Evolutionary conservation across 2,329 filamentous ascomycete species (phyloP), one percentile per base, ranked within the genome.

Genomic region (Colletotrichum destructivum): DNA sequence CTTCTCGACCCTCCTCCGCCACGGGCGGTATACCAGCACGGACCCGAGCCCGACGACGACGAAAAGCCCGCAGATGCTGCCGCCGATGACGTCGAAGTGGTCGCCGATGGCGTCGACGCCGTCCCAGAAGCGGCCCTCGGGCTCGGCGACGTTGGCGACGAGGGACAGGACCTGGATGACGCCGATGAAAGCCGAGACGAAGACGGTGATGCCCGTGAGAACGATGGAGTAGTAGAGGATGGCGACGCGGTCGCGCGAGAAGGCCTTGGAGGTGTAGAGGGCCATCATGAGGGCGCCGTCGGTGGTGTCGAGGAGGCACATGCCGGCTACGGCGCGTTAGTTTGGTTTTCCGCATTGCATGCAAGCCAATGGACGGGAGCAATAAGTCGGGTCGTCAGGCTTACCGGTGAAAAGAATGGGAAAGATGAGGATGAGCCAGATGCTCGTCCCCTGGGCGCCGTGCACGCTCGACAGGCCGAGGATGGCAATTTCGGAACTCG

Each of bases 251-350:
- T 98, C 95, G 69, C 93, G 87, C 0, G 94, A 91, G 57, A 97
- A 91, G 40, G 92, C 86, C 72, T 89, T 94, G 49, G 92, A 93
- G 0, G 95, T 95, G 82, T 99, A 98, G 1, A 98, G 86, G 0
- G 93, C 92, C 90, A 98, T 95, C 95, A 98, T 98, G 23, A 98
- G 87, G 1, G 96, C 96, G 31, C 96, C 96, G 77, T 98, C 96
- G 0, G 92, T 93, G 0, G 95, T 98, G 81, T 98, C 96, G 7
- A 98, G 86, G 26, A 98, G 87, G 80, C 95, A 98, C 96, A 99
- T 98, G 70, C 94, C 96, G 0, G 93, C 94, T 92, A 35, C 60
- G 1, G 7, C 2, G 18, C 5, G 67, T 71, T n/a, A 67, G 55
- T 75, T 16, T 62, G 67, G 47, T 40, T 61, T 15, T 42, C 21